Base-by-base conservation (phyloP, 345 rosid genomes). In the Trapa bicornis region DNA sequence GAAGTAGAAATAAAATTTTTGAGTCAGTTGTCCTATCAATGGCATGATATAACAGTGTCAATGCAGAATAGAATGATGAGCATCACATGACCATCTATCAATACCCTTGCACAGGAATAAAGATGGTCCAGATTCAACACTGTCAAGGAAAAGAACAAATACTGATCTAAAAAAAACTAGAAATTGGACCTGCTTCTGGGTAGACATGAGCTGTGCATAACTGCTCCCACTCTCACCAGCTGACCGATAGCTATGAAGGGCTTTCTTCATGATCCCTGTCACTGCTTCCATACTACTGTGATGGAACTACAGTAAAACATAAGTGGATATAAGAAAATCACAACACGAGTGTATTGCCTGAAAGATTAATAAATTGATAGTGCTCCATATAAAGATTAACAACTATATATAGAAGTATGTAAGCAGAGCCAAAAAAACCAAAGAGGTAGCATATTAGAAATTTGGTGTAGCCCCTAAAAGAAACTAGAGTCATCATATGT, bases 271-370 rank as follows among this genome's bases (percentile, higher is more conserved):
- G 48, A 78, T 43, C 35, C 68, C 66, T 64, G 81, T 72, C 66
- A 79, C 70, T 75, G 68, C 70, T 68, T 83, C 88, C 79, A 75
- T 65, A 75, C 76, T 70, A 77, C 74, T 58, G 38, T 81, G 84
- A 75, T 81, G 81, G 66, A 84, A 83, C 75, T 75, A 96, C 89
- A 82, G 77, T 68, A 65, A 43, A 65, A 36, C 6, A 65, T 3
- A 42, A 12, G 7, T 9, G 35, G 11, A 65, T 22, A 3, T 4
- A 1, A n/a, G 52, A 42, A 39, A 29, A 65, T 32, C 32, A 41
- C 1, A 7, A 33, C 43, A 22, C 4, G 52, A 64, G 38, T 39
- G 33, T 64, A 33, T 41, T 22, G 29, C 29, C 29, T 42, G 43
- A 12, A 16, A 10, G 6, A 6, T 35, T 22, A 22, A 22, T 22